Percentiles rank a stretch among this genome's conserved stretches.
Evolutionary conservation across 2,329 filamentous ascomycete genomes (phyloP).

Genomic region (Ampelomyces quisqualis): DNA sequence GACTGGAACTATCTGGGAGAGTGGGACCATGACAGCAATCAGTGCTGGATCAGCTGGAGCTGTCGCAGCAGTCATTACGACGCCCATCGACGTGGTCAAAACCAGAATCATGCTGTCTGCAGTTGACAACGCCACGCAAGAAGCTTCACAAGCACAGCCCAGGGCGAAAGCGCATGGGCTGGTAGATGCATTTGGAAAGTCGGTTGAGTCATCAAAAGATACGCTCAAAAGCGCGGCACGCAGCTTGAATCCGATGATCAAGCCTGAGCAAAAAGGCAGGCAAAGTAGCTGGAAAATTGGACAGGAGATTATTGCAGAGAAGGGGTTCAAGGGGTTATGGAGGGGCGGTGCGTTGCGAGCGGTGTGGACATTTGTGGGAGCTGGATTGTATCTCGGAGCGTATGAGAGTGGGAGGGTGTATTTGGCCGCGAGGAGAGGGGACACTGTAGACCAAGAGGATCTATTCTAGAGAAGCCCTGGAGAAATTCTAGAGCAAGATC

Average conservation of each 20-base stretch:
- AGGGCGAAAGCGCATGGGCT: slow-evolving; percentile 20
- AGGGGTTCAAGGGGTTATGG: slow-evolving; percentile 74
- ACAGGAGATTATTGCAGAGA: slow-evolving; percentile 63
- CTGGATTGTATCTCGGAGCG: slow-evolving; percentile 79
- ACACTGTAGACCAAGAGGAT: slow-evolving; percentile 40
- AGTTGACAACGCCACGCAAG: slow-evolving; percentile 19
- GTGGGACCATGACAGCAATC: slow-evolving; percentile 67
- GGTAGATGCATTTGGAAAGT: slow-evolving; percentile 48
- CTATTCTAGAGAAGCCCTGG: slow-evolving; percentile 14
- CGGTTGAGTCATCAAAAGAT: slow-evolving; percentile 31
- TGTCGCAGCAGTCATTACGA: slow-evolving; percentile 77
- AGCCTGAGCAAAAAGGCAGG: slow-evolving; percentile 21
- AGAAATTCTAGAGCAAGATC: no score
- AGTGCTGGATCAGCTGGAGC: slow-evolving; percentile 74
- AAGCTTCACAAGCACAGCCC: slow-evolving; percentile 12
- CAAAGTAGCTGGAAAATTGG: slow-evolving; percentile 60
- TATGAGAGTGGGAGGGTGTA: slow-evolving; percentile 75
- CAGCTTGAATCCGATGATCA: slow-evolving; percentile 1
- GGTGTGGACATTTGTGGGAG: slow-evolving; percentile 79
- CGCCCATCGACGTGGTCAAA: slow-evolving; percentile 86
- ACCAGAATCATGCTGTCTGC: slow-evolving; percentile 79
- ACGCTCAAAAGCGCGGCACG: slow-evolving; percentile 18
- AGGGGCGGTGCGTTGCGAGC: slow-evolving; percentile 71
- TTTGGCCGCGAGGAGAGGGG: slow-evolving; percentile 48
- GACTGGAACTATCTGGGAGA: slow-evolving; percentile 59